phyloP scores from a whole-genome alignment of 2,329 filamentous ascomycete species.

The Arthroderma uncinatum region DNA sequence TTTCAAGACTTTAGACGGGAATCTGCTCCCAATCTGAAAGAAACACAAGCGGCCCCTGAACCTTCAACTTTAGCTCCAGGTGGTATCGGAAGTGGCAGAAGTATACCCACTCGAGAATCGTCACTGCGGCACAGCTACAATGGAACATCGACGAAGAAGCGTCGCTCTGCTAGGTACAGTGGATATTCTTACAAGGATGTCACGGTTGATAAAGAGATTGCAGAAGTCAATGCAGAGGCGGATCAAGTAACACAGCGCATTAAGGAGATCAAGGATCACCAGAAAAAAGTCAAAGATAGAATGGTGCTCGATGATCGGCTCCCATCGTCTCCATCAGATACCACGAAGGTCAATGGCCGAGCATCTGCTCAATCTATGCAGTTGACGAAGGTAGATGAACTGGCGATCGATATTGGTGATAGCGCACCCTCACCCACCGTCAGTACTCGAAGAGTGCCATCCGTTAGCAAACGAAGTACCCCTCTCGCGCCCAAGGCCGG shows the following conservation, averaged over 20 bases:
- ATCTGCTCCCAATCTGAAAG: constrained; percentile 27
- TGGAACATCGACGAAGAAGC: constrained; percentile 43
- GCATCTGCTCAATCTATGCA: not conserved
- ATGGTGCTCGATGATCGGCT: constrained; percentile 14
- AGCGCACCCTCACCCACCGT: constrained; percentile 61
- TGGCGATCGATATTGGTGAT: constrained; percentile 39
- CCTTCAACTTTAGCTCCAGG: constrained; percentile 22
- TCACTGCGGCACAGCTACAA: constrained; percentile 50
- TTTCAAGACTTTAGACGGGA: constrained; percentile 12
- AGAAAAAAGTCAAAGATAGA: constrained; percentile 40
- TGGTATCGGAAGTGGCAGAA: constrained; percentile 37
- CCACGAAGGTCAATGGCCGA: not conserved
- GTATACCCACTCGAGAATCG: constrained; percentile 57
- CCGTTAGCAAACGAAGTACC: constrained; percentile 19
- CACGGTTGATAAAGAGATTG: constrained; percentile 30
- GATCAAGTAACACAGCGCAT: constrained; percentile 49
- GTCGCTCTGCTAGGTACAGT: constrained; percentile 40
- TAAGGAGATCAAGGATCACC: constrained; percentile 46
- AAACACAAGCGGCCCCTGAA: constrained; percentile 21
- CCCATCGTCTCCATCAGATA: not conserved
- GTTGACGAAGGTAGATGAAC: constrained; percentile 23
- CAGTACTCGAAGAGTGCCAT: constrained; percentile 45
- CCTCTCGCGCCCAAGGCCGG: constrained; percentile 22
- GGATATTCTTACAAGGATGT: constrained; percentile 31
- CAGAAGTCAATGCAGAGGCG: constrained; percentile 35